A percentile compares a stretch with the other conserved stretches of the same genome.
Evolutionary conservation across 805 yeast species (phyloP).

Genomic region (Wickerhamiella brachini): DNA sequence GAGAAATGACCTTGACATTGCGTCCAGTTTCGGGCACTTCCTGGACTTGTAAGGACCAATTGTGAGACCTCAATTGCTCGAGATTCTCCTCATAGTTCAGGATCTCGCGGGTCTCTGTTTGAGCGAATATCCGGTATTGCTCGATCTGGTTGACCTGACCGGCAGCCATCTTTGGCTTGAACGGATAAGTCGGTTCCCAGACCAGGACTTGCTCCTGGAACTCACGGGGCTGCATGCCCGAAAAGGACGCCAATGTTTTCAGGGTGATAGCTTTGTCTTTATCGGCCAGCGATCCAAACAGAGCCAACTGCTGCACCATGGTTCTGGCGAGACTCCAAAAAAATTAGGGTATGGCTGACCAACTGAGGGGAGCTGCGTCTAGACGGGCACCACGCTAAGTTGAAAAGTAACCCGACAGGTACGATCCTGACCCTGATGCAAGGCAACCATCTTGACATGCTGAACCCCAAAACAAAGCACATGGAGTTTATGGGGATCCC

Average conservation of each 20-base stretch:
- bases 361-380: too few species aligned
- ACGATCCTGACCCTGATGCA: not conserved
- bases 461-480: conserved; percentile 58
- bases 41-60: conserved; percentile 21
- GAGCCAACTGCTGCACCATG: conserved; percentile 27
- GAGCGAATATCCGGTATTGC: conserved; percentile 23
- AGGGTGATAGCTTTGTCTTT: conserved; percentile 21
- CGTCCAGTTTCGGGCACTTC: conserved; percentile 30
- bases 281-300: conserved; percentile 22
- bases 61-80: conserved; percentile 3
- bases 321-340: not conserved
- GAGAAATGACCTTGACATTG: conserved; percentile 39
- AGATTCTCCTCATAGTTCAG: not conserved
- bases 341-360: too few species aligned
- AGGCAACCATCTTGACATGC: not conserved
- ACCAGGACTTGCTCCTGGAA: conserved; percentile 19
- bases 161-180: conserved; percentile 19
- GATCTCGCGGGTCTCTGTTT: not conserved
- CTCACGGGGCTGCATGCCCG: conserved; percentile 25
- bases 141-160: conserved; percentile 24
- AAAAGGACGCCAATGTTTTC: conserved; percentile 23
- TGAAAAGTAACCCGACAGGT: not conserved
- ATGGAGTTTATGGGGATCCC: conserved; percentile 65
- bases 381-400: too few species aligned
- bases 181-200: conserved; percentile 23